Percentiles rank a stretch among this genome's conserved stretches.
phyloP scores from a whole-genome alignment of 2,329 filamentous ascomycete genomes.

The Penicillium sp. region DNA sequence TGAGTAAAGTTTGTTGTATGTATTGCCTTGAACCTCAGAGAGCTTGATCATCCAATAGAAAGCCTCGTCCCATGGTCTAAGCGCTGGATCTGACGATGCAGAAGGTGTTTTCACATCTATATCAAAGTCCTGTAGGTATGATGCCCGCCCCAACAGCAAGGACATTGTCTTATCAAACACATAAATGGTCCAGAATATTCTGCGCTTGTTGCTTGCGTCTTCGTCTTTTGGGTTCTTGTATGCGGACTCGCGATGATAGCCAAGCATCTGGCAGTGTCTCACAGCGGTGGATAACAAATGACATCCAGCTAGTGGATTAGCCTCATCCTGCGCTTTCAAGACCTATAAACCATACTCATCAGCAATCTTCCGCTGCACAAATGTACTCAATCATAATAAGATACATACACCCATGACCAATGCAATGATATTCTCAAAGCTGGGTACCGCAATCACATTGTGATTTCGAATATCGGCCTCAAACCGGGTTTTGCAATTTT shows the following conservation, averaged over 20 bases:
- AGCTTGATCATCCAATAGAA: slow-evolving; percentile 13
- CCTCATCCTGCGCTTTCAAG: slow-evolving; percentile 23
- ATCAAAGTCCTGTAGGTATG: slow-evolving; percentile 22
- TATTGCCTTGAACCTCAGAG: slow-evolving; percentile 13
- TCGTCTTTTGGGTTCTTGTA: slow-evolving; percentile 10
- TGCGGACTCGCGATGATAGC: slow-evolving; percentile 19
- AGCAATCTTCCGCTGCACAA: neutral
- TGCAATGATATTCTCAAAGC: slow-evolving; percentile 27
- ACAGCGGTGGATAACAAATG: slow-evolving; percentile 16
- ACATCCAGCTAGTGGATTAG: slow-evolving; percentile 17
- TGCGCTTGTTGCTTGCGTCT: slow-evolving; percentile 17
- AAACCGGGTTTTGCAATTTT: slow-evolving; percentile 17
- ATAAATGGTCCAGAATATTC: slow-evolving; percentile 26
- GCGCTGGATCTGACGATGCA: slow-evolving; percentile 4
- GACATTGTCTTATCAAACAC: slow-evolving; percentile 21
- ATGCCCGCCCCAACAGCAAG: slow-evolving; percentile 20
- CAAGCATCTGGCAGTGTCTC: slow-evolving; percentile 24
- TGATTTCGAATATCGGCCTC: slow-evolving; percentile 22
- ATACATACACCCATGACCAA: slow-evolving; percentile 26
- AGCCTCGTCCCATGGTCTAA: slow-evolving; percentile 17
- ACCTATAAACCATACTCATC: neutral
- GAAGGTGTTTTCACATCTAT: slow-evolving; percentile 17
- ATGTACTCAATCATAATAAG: neutral
- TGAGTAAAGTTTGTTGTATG: slow-evolving; percentile 16
- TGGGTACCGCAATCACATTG: slow-evolving; percentile 25